phyloP scores from a whole-genome alignment of 2,329 filamentous ascomycete species.

The Zymoseptoria tritici region DNA sequence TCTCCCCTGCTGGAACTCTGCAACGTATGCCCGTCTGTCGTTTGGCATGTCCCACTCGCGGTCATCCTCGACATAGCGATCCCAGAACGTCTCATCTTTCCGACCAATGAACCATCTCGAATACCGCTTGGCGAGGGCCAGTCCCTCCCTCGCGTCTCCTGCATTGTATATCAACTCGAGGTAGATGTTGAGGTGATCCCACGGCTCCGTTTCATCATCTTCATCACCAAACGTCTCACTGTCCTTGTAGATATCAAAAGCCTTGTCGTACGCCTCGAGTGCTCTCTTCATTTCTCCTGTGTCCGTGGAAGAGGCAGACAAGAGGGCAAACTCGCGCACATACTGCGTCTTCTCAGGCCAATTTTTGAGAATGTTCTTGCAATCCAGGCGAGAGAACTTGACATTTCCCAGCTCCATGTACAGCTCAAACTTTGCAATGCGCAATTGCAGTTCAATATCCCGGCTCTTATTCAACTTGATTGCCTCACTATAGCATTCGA shows the following conservation, averaged over 20 bases:
- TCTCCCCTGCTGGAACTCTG: slow-evolving; percentile 51
- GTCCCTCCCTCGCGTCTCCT: slow-evolving; percentile 56
- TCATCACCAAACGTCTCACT: slow-evolving; percentile 30
- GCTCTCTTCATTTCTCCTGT: slow-evolving; percentile 20
- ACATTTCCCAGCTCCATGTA: slow-evolving; percentile 45
- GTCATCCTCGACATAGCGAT: slow-evolving; percentile 60
- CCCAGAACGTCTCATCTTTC: slow-evolving; percentile 68
- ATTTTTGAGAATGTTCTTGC: slow-evolving; percentile 48
- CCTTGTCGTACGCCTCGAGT: slow-evolving; percentile 41
- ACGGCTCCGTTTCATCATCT: slow-evolving; percentile 47
- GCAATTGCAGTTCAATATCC: slow-evolving; percentile 32
- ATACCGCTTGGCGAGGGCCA: slow-evolving; percentile 62
- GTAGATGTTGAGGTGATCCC: slow-evolving; percentile 81
- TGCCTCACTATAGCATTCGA: slow-evolving; percentile 48
- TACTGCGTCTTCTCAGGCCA: slow-evolving; percentile 48
- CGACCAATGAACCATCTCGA: slow-evolving; percentile 79
- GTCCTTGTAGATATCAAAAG: slow-evolving; percentile 44
- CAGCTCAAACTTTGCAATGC: slow-evolving; percentile 50
- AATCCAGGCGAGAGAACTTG: slow-evolving; percentile 42
- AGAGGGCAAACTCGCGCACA: slow-evolving; percentile 49
- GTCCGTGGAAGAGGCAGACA: slow-evolving; percentile 33
- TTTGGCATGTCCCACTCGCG: slow-evolving; percentile 81
- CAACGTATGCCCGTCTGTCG: slow-evolving; percentile 55
- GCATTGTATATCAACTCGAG: slow-evolving; percentile 66
- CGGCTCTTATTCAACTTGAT: slow-evolving; percentile 43